These are phyloP conservation scores for Yarrowia sp. DNA, from an alignment of 805 yeast species.

Conservation along the genomic window DNA sequence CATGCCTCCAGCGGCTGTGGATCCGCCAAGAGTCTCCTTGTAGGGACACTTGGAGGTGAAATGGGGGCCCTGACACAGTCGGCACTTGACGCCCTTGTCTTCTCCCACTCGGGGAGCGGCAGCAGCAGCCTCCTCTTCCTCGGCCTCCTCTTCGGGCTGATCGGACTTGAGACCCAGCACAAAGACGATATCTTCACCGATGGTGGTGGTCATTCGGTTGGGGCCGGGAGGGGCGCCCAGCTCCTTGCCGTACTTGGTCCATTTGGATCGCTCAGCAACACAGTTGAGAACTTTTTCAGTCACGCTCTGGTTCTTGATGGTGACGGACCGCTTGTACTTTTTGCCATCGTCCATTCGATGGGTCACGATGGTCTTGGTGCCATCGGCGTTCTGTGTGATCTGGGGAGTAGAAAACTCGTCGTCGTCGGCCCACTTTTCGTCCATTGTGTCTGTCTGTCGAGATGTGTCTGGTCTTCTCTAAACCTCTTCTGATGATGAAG, in stretches of 20 bases:
- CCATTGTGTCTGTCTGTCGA: conserved; percentile 65
- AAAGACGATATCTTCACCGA: conserved; percentile 83
- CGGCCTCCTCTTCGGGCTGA: conserved; percentile 60
- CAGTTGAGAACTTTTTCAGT: conserved; percentile 82
- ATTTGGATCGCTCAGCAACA: conserved; percentile 85
- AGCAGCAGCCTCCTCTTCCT: conserved; percentile 63
- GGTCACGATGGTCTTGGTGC: conserved; percentile 85
- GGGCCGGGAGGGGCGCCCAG: conserved; percentile 80
- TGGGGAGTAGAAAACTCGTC: conserved; percentile 68
- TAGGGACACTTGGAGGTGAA: conserved; percentile 95
- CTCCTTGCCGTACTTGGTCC: conserved; percentile 90
- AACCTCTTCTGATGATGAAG: conserved; percentile 21
- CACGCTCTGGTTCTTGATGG: conserved; percentile 74
- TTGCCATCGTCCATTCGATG: conserved; percentile 71
- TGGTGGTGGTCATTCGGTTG: conserved; percentile 83
- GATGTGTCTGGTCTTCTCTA: background rate
- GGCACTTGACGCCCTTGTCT: conserved; percentile 67
- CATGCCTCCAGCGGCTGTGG: conserved; percentile 54
- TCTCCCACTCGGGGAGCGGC: conserved; percentile 53
- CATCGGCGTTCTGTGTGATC: conserved; percentile 79
- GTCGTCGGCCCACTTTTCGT: conserved; percentile 53
- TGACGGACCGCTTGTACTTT: conserved; percentile 87
- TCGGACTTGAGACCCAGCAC: conserved; percentile 61
- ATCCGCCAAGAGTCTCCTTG: conserved; percentile 78
- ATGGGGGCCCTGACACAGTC: conserved; percentile 93